Percentiles rank a stretch among this genome's conserved stretches.
These are phyloP conservation scores for Coniferiporia weirii DNA, from an alignment of 1,284 basidiomycete species.

Conservation along the genomic window DNA sequence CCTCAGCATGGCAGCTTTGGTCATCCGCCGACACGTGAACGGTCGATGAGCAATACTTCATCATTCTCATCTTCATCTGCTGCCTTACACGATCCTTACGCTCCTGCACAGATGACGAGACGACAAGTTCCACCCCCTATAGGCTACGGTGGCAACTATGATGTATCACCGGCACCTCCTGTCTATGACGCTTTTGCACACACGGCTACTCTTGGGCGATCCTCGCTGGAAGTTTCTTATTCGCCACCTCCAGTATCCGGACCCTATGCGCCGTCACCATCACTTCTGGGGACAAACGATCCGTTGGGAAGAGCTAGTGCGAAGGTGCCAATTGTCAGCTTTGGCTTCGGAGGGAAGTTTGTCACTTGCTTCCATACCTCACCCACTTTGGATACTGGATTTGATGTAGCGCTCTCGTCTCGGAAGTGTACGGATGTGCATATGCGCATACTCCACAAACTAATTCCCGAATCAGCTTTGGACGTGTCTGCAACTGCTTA, in stretches of 20 bases:
- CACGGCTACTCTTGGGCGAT: background rate
- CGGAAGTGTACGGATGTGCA: conserved; percentile 66
- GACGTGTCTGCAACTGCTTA: conserved; percentile 55
- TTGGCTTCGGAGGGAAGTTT: conserved; percentile 86
- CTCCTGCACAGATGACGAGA: conserved; percentile 28
- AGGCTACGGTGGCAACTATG: conserved; percentile 23
- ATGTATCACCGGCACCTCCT: conserved; percentile 23
- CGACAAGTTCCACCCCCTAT: conserved; percentile 25
- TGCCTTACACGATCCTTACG: conserved; percentile 37
- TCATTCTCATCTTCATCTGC: conserved; percentile 35
- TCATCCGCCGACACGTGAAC: conserved; percentile 25
- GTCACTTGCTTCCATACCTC: conserved; percentile 82
- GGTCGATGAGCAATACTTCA: conserved; percentile 51
- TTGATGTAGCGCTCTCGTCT: conserved; percentile 72
- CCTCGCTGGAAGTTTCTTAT: conserved; percentile 13
- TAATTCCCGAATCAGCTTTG: conserved; percentile 64
- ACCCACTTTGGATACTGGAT: conserved; percentile 60
- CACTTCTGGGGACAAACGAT: conserved; percentile 77
- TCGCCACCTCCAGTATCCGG: conserved; percentile 23
- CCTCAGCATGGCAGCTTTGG: background rate
- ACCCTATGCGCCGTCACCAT: conserved; percentile 70
- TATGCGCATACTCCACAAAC: conserved; percentile 60
- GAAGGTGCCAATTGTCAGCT: conserved; percentile 75
- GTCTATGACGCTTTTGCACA: conserved; percentile 17
- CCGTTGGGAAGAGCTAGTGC: conserved; percentile 71